Evolutionary conservation across 1,139 yeast genomes (phyloP).

Genomic region (Taiozyma onychis): DNA sequence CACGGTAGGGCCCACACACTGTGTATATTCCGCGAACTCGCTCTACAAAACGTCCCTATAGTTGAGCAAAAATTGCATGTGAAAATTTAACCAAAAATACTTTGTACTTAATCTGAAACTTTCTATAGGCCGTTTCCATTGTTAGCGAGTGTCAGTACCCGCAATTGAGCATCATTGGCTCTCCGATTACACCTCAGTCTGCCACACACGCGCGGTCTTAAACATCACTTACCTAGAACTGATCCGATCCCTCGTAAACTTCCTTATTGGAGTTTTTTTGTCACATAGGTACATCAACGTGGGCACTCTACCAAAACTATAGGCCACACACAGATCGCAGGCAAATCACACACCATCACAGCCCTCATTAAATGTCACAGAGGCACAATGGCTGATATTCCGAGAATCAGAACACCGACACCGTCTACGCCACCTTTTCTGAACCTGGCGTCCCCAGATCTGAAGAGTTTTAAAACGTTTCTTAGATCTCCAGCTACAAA

Average conservation of each 20-base stretch:
- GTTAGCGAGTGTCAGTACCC: neutral
- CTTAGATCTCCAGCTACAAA: constrained; percentile 6
- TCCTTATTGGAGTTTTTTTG: neutral
- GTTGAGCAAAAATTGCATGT: neutral
- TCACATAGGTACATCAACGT: neutral
- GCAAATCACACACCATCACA: neutral
- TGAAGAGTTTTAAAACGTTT: constrained; percentile 7
- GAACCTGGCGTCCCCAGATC: constrained; percentile 12
- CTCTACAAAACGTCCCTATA: neutral
- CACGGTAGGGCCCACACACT: neutral
- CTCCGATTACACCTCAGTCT: neutral
- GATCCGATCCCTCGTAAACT: neutral
- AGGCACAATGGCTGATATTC: constrained; percentile 1
- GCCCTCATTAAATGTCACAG: neutral
- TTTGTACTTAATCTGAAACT: neutral
- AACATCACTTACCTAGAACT: neutral
- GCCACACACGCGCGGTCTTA: neutral
- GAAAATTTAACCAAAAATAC: neutral
- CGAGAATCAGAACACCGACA: constrained; percentile 4
- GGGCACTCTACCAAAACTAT: neutral
- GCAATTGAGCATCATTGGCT: neutral
- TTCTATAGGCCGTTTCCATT: neutral
- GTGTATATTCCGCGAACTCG: neutral
- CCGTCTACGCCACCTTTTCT: constrained; percentile 14
- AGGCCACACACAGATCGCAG: neutral